Conservation (phyloP, 306 rosid genomes). For the Quercus agrifolia region DNA sequence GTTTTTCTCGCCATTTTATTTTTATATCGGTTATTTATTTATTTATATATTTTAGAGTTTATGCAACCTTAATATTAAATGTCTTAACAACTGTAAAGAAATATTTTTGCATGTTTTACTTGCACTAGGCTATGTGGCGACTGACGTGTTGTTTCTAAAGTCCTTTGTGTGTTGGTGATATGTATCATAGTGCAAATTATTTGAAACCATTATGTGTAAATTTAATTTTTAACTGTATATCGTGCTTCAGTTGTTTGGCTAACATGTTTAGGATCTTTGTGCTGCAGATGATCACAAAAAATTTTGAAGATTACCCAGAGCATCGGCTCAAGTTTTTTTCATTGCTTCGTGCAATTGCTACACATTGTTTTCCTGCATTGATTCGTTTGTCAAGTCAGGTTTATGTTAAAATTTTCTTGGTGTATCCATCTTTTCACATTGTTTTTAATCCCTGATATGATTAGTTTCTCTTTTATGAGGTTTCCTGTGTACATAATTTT, state of each 20-base stretch:
- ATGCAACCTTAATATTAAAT: background rate
- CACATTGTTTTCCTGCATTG: slow-evolving; percentile 91
- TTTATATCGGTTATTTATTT: background rate
- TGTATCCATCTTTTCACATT: background rate
- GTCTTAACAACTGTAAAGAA: background rate
- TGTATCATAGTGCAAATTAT: no score
- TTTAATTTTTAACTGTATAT: background rate
- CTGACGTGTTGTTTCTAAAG: background rate
- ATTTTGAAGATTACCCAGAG: slow-evolving; percentile 96
- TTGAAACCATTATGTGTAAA: no score
- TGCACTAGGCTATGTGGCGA: background rate
- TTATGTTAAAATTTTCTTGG: slow-evolving; percentile 17
- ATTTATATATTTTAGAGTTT: background rate
- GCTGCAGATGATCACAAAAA: slow-evolving; percentile 86
- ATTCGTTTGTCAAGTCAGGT: slow-evolving; percentile 90
- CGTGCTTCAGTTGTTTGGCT: slow-evolving; percentile 1
- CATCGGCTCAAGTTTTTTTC: slow-evolving; percentile 98
- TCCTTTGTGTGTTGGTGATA: background rate
- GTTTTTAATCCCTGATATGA: background rate
- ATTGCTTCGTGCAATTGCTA: slow-evolving; percentile 89
- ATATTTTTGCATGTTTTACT: background rate
- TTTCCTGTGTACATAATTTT: background rate
- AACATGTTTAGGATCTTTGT: background rate
- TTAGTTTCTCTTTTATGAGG: background rate
- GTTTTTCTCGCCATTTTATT: background rate